phyloP scores from a whole-genome alignment of 2,329 filamentous ascomycete species.

The Pseudogymnoascus sp. region DNA sequence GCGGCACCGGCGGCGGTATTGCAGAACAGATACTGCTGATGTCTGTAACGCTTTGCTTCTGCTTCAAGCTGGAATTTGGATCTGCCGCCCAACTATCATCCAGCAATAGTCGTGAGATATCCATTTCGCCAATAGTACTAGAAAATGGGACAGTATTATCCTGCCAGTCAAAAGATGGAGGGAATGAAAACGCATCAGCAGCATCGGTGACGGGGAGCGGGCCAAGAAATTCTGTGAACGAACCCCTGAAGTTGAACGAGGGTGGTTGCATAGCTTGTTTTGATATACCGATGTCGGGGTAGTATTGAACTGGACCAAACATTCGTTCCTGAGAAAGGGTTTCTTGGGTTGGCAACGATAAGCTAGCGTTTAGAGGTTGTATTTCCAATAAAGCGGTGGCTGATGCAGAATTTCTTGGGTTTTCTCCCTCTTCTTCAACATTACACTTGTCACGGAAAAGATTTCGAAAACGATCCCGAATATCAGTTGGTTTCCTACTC shows the following conservation, averaged over 20 bases:
- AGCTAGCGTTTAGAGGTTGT: background rate
- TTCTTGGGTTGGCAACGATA: background rate
- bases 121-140: slow-evolving; percentile 49
- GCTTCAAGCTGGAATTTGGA: slow-evolving; percentile 17
- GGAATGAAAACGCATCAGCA: slow-evolving; percentile 31
- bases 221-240: slow-evolving; percentile 18
- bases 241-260: slow-evolving; percentile 17
- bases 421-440: background rate
- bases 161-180: slow-evolving; percentile 38
- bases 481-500: slow-evolving; percentile 53
- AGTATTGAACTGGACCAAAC: background rate
- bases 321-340: background rate
- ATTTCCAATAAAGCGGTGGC: background rate
- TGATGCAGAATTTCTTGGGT: background rate
- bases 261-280: slow-evolving; percentile 11
- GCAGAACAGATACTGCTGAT: slow-evolving; percentile 23
- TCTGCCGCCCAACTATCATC: slow-evolving; percentile 38
- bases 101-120: slow-evolving; percentile 53
- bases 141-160: slow-evolving; percentile 37
- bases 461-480: slow-evolving; percentile 54
- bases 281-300: background rate
- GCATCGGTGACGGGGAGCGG: slow-evolving; percentile 17
- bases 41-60: slow-evolving; percentile 24
- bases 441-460: background rate
- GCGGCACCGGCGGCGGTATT: slow-evolving; percentile 15